A percentile compares a stretch with the other conserved stretches of the same genome.
phyloP scores from a whole-genome alignment of 164 flowering plant species.

The Chloranthus sessilifolius region DNA sequence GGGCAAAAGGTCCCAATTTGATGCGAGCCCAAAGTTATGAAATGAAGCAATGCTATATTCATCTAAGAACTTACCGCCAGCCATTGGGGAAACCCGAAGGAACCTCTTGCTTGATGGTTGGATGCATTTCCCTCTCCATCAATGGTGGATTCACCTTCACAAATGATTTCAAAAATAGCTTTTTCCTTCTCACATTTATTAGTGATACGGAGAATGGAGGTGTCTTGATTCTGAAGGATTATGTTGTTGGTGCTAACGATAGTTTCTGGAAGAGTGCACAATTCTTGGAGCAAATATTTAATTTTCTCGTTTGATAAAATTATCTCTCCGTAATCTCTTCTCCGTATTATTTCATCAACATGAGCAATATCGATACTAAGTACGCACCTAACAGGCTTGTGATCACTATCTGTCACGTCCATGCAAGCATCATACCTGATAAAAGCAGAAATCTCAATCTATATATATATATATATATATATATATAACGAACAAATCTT shows the following conservation, averaged over 20 bases:
- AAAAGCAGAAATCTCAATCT: not conserved
- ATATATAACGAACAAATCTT: not conserved
- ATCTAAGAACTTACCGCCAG: conserved; percentile 64
- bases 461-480: too few species aligned
- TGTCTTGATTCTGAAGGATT: conserved; percentile 68
- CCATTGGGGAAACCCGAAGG: conserved; percentile 91
- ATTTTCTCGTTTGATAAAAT: conserved; percentile 50
- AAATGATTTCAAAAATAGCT: conserved; percentile 57
- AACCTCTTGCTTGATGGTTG: conserved; percentile 51
- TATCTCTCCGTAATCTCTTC: conserved; percentile 70
- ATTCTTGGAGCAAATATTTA: conserved; percentile 39
- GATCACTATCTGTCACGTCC: conserved; percentile 98
- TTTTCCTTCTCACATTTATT: conserved; percentile 46
- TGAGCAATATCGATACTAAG: conserved; percentile 57
- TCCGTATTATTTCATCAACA: conserved; percentile 71
- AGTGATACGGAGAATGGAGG: conserved; percentile 51
- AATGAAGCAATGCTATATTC: too few species aligned
- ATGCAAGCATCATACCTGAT: conserved; percentile 93
- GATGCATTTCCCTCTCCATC: conserved; percentile 48
- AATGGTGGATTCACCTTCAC: conserved; percentile 56
- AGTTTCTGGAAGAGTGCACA: conserved; percentile 64
- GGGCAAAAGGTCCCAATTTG: too few species aligned
- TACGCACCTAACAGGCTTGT: conserved; percentile 94
- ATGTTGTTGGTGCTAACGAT: conserved; percentile 58
- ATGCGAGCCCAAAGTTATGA: too few species aligned